Evolutionary conservation across 345 rosid species (phyloP).

Genomic region (Streptanthus diversifolius): DNA sequence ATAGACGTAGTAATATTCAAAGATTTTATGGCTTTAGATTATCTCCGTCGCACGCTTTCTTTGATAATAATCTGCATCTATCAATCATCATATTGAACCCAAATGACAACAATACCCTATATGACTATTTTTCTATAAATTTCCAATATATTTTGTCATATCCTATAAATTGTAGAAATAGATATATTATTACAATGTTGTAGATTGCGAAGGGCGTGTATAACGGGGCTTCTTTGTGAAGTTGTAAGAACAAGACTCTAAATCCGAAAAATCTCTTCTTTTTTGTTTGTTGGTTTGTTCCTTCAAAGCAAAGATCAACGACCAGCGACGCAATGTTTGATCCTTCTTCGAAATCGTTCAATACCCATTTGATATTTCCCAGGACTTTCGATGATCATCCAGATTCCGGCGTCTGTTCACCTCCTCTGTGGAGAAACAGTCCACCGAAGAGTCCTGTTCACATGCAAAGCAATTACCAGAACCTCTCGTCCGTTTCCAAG

Average conservation of each 20-base stretch:
- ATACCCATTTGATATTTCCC: conserved; percentile 32
- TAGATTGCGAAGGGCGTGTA: conserved; percentile 17
- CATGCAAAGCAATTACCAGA: conserved; percentile 33
- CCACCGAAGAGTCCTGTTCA: conserved; percentile 49
- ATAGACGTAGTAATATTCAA: not conserved
- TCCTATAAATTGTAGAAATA: not conserved
- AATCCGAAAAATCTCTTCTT: not conserved
- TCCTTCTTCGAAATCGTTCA: conserved; percentile 22
- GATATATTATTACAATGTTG: not conserved
- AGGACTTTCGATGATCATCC: conserved; percentile 33
- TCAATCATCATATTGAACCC: not conserved
- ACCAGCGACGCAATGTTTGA: conserved; percentile 33
- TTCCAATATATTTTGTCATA: not conserved
- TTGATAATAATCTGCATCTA: not conserved
- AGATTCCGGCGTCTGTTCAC: conserved; percentile 57
- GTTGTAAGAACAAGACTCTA: conserved; percentile 18
- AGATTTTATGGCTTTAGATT: conserved; percentile 1
- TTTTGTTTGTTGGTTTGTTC: not conserved
- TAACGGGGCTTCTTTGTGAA: conserved; percentile 10
- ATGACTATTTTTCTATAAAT: not conserved
- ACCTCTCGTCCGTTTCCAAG: conserved; percentile 57
- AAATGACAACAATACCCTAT: not conserved
- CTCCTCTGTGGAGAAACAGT: conserved; percentile 69
- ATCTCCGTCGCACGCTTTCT: conserved; percentile 16
- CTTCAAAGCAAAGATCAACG: conserved; percentile 6